Evolutionary conservation across 2,329 filamentous ascomycete species (phyloP), one percentile per base, ranked within the genome.

Genomic region (Microdochium trichocladiopsis): DNA sequence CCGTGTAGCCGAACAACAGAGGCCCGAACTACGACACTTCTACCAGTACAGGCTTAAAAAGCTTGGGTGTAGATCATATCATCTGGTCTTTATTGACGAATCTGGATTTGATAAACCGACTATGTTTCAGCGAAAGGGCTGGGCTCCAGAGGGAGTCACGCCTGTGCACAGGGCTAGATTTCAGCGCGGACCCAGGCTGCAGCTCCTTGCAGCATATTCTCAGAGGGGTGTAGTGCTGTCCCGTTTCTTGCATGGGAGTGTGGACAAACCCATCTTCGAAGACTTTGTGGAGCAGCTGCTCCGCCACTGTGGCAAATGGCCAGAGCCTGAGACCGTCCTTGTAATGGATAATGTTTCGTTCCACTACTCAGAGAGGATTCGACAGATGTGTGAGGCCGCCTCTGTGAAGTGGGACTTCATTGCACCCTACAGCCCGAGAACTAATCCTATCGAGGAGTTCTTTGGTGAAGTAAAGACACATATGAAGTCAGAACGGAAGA

Each of bases 21-120:
- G 37, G 37, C 51, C 51, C 23, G 51, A 50, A 24, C 48, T 50
- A 28, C 51, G 48, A 23, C 48, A 50, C 33, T 53, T 53, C 48
- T 53, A 50, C 37, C 37, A 53, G 37, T 53, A 53, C 36, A 53
- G 41, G 47, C 51, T 53, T 22, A 50, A 53, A 28, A 48, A 36
- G 41, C 37, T 48, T 28, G 51, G 37, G 9, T 53, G 41, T 25
- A 36, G 41, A 47, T 50, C 33, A 48, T 52, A 49, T 31, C 25
- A 49, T 49, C 37, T 52, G n/a, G n/a, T n/a, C n/a, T n/a, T n/a
- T n/a, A n/a, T n/a, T n/a, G n/a, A n/a, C n/a, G n/a, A n/a, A n/a
- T n/a, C n/a, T n/a, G n/a, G n/a, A n/a, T n/a, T n/a, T 25, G 41
- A 51, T 31, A 51, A 47, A 25, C 50, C 50, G 25, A n/a, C 24